Evolutionary conservation across 163 green algal species (phyloP).

Genomic region (Chlamydomonas reinhardtii): DNA sequence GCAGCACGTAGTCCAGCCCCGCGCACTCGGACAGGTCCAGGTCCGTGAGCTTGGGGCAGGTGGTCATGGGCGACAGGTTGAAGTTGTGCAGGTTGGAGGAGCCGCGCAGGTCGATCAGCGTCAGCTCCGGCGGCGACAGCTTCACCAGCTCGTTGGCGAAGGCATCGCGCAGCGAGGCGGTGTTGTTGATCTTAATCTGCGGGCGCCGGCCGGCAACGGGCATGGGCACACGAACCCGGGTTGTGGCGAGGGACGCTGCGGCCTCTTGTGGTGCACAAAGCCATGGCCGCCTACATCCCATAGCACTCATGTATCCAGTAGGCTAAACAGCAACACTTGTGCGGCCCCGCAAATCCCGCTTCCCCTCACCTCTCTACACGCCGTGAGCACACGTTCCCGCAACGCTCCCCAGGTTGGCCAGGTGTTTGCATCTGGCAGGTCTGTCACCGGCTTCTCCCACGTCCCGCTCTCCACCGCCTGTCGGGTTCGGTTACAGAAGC

Average conservation of each 20-base stretch:
- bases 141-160: constrained; percentile 84
- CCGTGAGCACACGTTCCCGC: constrained; percentile 77
- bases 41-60: constrained; percentile 72
- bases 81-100: constrained; percentile 78
- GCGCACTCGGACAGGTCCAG: constrained; percentile 69
- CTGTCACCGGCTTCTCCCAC: constrained; percentile 76
- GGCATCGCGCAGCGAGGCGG: constrained; percentile 74
- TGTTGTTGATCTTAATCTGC: constrained; percentile 74
- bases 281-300: too few species aligned
- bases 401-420: constrained; percentile 87
- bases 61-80: constrained; percentile 71
- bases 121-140: constrained; percentile 77
- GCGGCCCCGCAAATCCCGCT: too few species aligned
- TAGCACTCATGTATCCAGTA: too few species aligned
- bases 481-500: not conserved
- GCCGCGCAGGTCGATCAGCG: constrained; percentile 61
- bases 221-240: not conserved
- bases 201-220: not conserved
- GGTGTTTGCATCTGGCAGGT: constrained; percentile 81
- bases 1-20: constrained; percentile 74
- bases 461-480: constrained; percentile 76
- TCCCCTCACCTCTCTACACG: constrained; percentile 70
- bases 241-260: not conserved
- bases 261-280: too few species aligned
- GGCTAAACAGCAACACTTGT: too few species aligned